phyloP scores from a whole-genome alignment of 148 eudicot species.

The Agrostemma githago region DNA sequence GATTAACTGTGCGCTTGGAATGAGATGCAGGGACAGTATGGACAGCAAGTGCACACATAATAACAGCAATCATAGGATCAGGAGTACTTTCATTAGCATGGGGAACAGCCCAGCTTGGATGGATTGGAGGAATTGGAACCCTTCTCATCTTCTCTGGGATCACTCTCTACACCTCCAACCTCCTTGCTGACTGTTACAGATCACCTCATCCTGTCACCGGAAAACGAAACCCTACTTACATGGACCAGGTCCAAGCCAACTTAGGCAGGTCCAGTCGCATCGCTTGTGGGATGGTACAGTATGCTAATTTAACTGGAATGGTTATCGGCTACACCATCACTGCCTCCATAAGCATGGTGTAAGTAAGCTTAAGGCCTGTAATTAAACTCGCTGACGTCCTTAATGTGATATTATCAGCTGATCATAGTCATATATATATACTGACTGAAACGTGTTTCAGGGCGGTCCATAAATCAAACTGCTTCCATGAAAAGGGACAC shows the following conservation, averaged over 20 bases:
- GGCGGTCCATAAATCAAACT: constrained; percentile 64
- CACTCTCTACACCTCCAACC: constrained; percentile 49
- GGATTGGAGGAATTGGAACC: constrained; percentile 51
- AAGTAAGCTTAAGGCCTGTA: constrained; percentile 22
- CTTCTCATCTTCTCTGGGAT: constrained; percentile 42
- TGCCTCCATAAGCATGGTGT: constrained; percentile 83
- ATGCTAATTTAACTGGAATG: constrained; percentile 52
- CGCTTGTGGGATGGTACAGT: constrained; percentile 58
- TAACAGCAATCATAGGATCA: constrained; percentile 67
- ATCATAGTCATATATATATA: not conserved
- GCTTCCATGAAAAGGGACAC: constrained; percentile 57
- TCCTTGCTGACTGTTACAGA: constrained; percentile 65
- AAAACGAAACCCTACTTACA: constrained; percentile 51
- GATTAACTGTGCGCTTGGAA: no score
- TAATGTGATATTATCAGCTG: not conserved
- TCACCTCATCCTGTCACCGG: constrained; percentile 48
- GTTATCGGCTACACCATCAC: constrained; percentile 70
- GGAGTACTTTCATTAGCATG: constrained; percentile 73
- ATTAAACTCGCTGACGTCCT: not conserved
- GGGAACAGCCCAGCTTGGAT: constrained; percentile 72
- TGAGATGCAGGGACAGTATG: constrained; percentile 42
- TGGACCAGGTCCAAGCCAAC: constrained; percentile 45
- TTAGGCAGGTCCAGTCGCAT: constrained; percentile 43
- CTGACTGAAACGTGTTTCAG: constrained; percentile 29
- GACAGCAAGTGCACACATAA: constrained; percentile 70